These are phyloP conservation scores for Bocquillonia castaneifolia DNA, from an alignment of 441 rosid genomes.

Conservation along the genomic window DNA sequence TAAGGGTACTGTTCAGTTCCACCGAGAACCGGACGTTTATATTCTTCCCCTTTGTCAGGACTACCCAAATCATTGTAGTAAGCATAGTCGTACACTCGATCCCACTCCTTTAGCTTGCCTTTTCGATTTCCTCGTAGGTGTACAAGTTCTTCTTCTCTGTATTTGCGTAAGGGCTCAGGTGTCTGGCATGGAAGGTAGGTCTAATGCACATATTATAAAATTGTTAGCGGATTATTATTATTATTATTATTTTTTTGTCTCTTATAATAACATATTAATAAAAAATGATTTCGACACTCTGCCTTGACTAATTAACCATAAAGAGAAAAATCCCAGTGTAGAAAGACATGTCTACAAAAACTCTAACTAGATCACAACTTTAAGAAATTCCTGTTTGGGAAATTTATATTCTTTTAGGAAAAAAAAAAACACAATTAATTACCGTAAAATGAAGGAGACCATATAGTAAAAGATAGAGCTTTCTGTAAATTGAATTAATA, in stretches of 20 bases:
- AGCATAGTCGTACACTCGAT: conserved; percentile 83
- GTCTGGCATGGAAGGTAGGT: conserved; percentile 75
- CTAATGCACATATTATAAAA: conserved; percentile 31
- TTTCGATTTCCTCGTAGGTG: conserved; percentile 56
- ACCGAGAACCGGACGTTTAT: conserved; percentile 66
- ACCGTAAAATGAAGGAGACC: background rate
- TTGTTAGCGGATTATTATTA: background rate
- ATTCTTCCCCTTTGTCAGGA: conserved; percentile 58
- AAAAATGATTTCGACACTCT: background rate
- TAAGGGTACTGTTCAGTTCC: conserved; percentile 64
- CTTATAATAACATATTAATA: background rate
- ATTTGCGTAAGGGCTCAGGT: conserved; percentile 52
- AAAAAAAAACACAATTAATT: too few species aligned
- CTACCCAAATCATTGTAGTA: conserved; percentile 74
- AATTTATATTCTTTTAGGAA: background rate
- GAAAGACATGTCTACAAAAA: background rate
- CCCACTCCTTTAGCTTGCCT: conserved; percentile 72
- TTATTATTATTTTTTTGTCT: background rate
- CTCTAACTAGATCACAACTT: background rate
- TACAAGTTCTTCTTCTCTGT: conserved; percentile 61
- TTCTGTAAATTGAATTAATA: too few species aligned
- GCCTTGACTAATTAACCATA: conserved; percentile 7
- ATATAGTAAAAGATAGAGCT: background rate
- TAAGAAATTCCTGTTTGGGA: background rate
- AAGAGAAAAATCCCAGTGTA: background rate